A percentile compares a stretch with the other conserved stretches of the same genome.
Evolutionary conservation across 129 eudicot genomes (phyloP).

Genomic region (Flaveria trinervia): DNA sequence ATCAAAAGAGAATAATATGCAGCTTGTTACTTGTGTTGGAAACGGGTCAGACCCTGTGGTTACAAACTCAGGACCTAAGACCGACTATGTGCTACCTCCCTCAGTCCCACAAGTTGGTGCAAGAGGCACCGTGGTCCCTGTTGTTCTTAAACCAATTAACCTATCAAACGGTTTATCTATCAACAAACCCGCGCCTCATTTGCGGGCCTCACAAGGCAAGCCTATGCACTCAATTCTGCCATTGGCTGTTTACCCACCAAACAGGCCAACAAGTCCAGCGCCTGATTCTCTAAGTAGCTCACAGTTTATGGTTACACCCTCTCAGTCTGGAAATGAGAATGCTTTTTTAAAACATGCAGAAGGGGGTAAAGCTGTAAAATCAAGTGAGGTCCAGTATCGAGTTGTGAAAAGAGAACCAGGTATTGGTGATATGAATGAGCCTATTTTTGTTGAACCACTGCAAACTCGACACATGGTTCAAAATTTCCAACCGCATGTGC

Average conservation of each 20-base stretch:
- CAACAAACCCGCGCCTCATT: constrained; percentile 48
- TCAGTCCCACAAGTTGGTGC: constrained; percentile 52
- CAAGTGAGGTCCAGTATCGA: constrained; percentile 19
- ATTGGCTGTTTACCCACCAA: constrained; percentile 57
- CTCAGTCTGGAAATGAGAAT: constrained; percentile 29
- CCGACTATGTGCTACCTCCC: constrained; percentile 8
- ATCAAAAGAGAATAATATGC: constrained; percentile 46
- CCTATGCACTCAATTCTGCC: constrained; percentile 63
- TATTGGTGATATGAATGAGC: constrained; percentile 50
- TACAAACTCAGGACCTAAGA: constrained; percentile 4
- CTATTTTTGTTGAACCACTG: constrained; percentile 55
- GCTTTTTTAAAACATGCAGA: constrained; percentile 38
- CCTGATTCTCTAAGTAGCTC: constrained; percentile 43
- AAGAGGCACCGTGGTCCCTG: constrained; percentile 74
- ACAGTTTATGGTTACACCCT: constrained; percentile 34
- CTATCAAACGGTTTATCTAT: constrained; percentile 42
- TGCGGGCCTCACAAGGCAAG: constrained; percentile 50
- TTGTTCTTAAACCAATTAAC: constrained; percentile 59
- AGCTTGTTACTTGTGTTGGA: constrained; percentile 37
- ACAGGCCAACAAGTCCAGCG: constrained; percentile 38
- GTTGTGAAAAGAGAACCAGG: constrained; percentile 44
- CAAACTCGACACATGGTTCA: constrained; percentile 44
- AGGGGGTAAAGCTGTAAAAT: constrained; percentile 33
- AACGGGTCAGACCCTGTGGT: constrained; percentile 33
- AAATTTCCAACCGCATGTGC: constrained; percentile 43